Evolutionary conservation across 1,284 basidiomycete genomes (phyloP).

Genomic region (Sanghuangporus baumii): DNA sequence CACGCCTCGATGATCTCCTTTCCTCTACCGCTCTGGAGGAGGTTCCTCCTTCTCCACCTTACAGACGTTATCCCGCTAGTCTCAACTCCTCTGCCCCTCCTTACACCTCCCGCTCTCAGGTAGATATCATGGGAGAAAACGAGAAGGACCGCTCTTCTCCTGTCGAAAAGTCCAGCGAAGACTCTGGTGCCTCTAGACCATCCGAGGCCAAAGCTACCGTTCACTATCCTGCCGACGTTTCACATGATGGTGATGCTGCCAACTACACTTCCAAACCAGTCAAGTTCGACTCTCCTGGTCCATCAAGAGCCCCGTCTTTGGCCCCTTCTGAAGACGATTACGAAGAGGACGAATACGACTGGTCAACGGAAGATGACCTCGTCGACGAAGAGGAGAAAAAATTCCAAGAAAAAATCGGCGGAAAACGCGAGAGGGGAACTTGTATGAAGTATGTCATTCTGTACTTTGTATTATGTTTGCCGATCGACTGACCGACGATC

Average conservation of each 20-base stretch:
- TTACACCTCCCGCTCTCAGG: constrained; percentile 13
- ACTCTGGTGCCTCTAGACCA: background rate
- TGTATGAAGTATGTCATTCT: constrained; percentile 43
- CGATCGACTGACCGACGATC: background rate
- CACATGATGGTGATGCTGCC: constrained; percentile 19
- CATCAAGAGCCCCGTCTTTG: constrained; percentile 41
- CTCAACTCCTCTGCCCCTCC: constrained; percentile 9
- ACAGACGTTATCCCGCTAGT: constrained; percentile 12
- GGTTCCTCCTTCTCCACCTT: constrained; percentile 12
- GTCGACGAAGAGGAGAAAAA: constrained; percentile 64
- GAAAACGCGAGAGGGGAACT: constrained; percentile 45
- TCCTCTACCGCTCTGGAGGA: background rate
- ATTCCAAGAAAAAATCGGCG: constrained; percentile 54
- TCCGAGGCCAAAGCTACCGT: constrained; percentile 33
- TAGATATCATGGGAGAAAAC: constrained; percentile 13
- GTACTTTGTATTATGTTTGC: background rate
- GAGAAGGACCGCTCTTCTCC: background rate
- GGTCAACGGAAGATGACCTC: constrained; percentile 70
- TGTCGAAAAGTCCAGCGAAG: background rate
- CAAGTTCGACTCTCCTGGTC: constrained; percentile 23
- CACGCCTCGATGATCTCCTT: constrained; percentile 4
- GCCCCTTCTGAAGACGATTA: constrained; percentile 56
- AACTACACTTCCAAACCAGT: constrained; percentile 22
- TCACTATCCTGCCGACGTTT: constrained; percentile 46
- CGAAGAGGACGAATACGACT: constrained; percentile 53